These are phyloP conservation scores for Leccinum fibrillosum DNA, from an alignment of 768 basidiomycete genomes.

Conservation along the genomic window DNA sequence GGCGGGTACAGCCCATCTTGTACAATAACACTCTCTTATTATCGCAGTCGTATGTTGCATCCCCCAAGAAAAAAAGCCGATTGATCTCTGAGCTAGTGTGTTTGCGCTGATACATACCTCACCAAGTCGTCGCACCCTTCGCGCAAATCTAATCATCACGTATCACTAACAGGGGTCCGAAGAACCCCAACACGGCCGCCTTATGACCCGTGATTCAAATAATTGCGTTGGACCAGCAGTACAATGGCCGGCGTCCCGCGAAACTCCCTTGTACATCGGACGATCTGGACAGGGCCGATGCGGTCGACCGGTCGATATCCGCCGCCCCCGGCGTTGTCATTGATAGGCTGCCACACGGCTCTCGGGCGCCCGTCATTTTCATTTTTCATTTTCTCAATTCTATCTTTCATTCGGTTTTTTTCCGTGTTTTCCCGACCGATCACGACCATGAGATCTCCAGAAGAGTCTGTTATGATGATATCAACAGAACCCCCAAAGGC, in stretches of 20 bases:
- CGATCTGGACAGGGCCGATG: background rate
- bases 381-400: background rate
- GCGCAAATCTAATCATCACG: background rate
- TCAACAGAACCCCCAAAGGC: background rate
- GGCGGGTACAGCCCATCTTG: slow-evolving; percentile 16
- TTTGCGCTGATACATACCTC: background rate
- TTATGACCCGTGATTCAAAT: background rate
- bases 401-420: background rate
- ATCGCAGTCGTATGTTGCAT: slow-evolving; percentile 20
- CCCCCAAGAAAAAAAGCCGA: background rate
- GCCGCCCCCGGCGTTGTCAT: background rate
- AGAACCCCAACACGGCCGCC: background rate
- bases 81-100: background rate
- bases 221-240: background rate
- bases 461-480: background rate
- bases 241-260: background rate
- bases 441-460: background rate
- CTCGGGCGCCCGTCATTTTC: background rate
- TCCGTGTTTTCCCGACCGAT: background rate
- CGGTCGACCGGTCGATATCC: background rate
- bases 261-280: background rate
- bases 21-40: slow-evolving; percentile 18
- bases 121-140: background rate
- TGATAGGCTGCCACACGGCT: background rate
- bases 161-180: background rate